Evolutionary conservation across 805 yeast genomes (phyloP), one percentile per base, ranked within the genome.

Genomic region (Alloascoidea hylecoeti): DNA sequence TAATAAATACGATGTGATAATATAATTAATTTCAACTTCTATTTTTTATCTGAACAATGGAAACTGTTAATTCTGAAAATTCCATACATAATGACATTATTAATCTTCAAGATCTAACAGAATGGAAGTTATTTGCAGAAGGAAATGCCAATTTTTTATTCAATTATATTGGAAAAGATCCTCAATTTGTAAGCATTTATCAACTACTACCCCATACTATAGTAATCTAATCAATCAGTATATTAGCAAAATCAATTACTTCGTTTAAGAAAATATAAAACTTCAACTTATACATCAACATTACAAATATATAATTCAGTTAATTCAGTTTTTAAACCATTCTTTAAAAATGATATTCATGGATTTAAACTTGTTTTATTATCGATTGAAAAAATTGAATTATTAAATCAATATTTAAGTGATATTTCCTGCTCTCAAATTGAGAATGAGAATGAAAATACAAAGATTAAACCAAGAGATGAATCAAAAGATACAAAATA

Each of bases 121-220:
- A n/a, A 3, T 70, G 77, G 77, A 42, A 34, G 14, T 65, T 58
- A 44, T 64, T 61, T 43, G 67, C 68, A 6, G 60, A 60, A 40
- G 76, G 77, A 3, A 62, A 60, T 39, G 77, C 76, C 35, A 71
- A 71, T 44, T 52, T 64, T 5, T 49, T 71, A 9, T 66, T 60
- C 46, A 47, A 51, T 32, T 66, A 68, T 42, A 44, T 42, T 2
- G 71, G 72, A 1, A 30, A 43, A 15, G 51, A 55, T 40, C 58
- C 51, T n/a, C 44, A 46, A 13, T 23, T 23, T 23, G n/a, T n/a
- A n/a, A n/a, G n/a, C n/a, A n/a, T n/a, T n/a, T n/a, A n/a, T n/a
- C n/a, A n/a, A n/a, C n/a, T n/a, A n/a, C n/a, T n/a, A n/a, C n/a
- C n/a, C n/a, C n/a, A n/a, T n/a, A n/a, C n/a, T n/a, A n/a, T n/a